phyloP scores from a whole-genome alignment of 2,329 filamentous ascomycete species.

The Aureobasidium uvarum region DNA sequence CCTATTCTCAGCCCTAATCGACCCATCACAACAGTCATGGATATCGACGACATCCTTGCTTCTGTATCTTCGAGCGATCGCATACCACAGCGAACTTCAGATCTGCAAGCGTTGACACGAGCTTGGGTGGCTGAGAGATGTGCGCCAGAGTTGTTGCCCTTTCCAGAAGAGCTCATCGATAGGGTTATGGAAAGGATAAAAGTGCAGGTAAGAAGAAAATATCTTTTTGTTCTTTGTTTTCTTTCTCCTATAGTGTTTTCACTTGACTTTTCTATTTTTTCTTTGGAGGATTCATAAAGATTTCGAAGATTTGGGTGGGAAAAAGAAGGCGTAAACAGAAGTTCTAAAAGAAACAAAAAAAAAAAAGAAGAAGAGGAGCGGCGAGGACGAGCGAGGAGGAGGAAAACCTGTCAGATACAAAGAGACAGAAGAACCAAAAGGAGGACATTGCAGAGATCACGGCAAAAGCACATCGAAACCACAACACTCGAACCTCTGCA shows the following conservation, averaged over 20 bases:
- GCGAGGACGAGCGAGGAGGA: no score
- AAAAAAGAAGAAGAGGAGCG: no score
- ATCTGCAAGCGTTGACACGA: conserved; percentile 85
- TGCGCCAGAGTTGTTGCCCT: conserved; percentile 84
- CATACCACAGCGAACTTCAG: conserved; percentile 61
- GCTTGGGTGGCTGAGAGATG: conserved; percentile 92
- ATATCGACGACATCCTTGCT: conserved; percentile 55
- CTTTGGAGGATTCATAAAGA: no score
- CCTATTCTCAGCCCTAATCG: no score
- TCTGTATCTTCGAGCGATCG: conserved; percentile 45
- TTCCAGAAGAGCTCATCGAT: conserved; percentile 72
- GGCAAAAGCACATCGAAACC: not conserved
- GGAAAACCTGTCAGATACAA: no score
- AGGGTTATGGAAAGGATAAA: conserved; percentile 60
- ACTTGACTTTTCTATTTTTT: no score
- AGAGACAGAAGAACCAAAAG: no score
- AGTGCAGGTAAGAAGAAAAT: conserved; percentile 29
- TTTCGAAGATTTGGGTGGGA: no score
- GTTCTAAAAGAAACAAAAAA: no score
- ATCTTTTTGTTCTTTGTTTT: not conserved
- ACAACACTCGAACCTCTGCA: no score
- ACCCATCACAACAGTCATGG: conserved; percentile 40
- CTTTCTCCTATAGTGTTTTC: not conserved
- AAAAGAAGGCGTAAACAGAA: no score
- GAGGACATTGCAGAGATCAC: not conserved